phyloP scores from a whole-genome alignment of 305 asterid genomes.

The Coffea humblotiana region DNA sequence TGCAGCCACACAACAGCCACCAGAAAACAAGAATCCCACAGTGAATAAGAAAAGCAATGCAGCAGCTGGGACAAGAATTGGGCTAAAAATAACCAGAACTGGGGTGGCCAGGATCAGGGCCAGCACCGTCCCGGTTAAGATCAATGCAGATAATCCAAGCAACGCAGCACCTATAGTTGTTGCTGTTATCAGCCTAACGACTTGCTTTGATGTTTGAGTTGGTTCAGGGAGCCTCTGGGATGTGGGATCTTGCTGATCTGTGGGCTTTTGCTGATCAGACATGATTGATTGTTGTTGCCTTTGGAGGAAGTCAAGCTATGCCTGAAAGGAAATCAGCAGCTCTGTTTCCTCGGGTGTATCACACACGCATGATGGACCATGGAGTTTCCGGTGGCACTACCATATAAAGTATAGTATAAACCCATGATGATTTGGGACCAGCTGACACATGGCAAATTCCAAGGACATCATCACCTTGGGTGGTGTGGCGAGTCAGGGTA shows the following conservation, averaged over 20 bases:
- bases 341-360: neutral
- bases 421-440: neutral
- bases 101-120: constrained; percentile 34
- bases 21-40: constrained; percentile 38
- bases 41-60: constrained; percentile 20
- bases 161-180: constrained; percentile 37
- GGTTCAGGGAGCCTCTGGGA: constrained; percentile 15
- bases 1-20: constrained; percentile 29
- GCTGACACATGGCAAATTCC: constrained; percentile 4
- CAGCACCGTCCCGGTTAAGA: constrained; percentile 35
- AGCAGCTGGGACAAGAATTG: constrained; percentile 32
- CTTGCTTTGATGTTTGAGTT: constrained; percentile 18
- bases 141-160: constrained; percentile 39
- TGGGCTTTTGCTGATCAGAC: constrained; percentile 31
- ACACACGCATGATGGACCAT: no score
- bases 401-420: no score
- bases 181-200: constrained; percentile 29
- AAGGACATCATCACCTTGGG: constrained; percentile 17
- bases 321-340: neutral
- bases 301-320: neutral
- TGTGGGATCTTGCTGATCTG: no score
- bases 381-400: neutral
- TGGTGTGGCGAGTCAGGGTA: constrained; percentile 2
- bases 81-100: constrained; percentile 35
- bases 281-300: constrained; percentile 7